Evolutionary conservation across 257 asterid genomes (phyloP), one percentile per base, ranked within the genome.

Genomic region (Salvia rosmarinus): DNA sequence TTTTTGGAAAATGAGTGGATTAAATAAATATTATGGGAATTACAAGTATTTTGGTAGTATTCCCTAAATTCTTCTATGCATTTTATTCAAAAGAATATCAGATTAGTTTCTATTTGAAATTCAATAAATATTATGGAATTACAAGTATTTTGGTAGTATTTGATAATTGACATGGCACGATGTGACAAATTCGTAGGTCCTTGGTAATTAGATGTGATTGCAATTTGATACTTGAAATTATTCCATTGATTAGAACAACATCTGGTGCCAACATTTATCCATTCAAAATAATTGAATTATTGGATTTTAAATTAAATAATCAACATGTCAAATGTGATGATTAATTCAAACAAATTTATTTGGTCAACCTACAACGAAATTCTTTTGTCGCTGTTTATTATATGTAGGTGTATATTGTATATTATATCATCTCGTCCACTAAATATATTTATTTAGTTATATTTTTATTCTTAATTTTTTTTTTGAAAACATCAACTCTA

Each of bases 231-330:
- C 17, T 40, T 50, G 65, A 71, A 72, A 66, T 64, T 43, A 46
- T 64, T 52, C 21, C 16, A 65, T 39, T 34, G 56, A 66, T 49
- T 44, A 64, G 44, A 68, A 54, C 23, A 46, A 68, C 54, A 20
- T 56, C 44, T 69, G 67, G 39, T 71, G 77, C 73, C 40, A 61
- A 17, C 47, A 34, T 37, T 67, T 70, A 51, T 43, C 32, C 21
- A 52, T 63, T 70, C 75, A 72, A 23, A 49, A 60, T 75, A 21
- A 75, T 66, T 75, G 67, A 56, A 51, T 70, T 51, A 70, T 64
- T 76, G 52, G 50, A 46, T 21, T 68, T 68, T 21, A 46, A 64
- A 57, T 10, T 43, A 32, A 43, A 57, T 66, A 43, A 71, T 57
- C 30, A 44, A 47, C 9, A 9, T 58, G 43, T 65, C 19, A 10